Percentiles rank a stretch among this genome's conserved stretches.
Evolutionary conservation across 495 filamentous ascomycete species (phyloP).

Genomic region (Penicillium soppii): DNA sequence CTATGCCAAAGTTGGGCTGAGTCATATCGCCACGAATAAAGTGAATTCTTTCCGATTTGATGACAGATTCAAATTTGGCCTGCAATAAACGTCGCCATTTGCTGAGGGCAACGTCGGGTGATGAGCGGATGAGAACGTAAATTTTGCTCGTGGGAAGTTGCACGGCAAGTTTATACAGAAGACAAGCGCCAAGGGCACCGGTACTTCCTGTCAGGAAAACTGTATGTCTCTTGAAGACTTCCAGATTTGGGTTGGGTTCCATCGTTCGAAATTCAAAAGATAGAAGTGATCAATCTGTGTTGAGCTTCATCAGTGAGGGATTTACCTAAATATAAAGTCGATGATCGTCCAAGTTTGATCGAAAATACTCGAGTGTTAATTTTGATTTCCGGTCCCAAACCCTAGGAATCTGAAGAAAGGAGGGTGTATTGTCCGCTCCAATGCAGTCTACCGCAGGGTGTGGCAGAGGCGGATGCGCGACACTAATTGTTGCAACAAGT

Average conservation of each 20-base stretch:
- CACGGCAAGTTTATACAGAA: constrained; percentile 5
- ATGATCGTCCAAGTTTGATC: no score
- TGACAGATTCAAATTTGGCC: neutral
- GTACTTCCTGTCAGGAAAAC: constrained; percentile 5
- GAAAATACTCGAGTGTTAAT: no score
- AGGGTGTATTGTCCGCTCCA: no score
- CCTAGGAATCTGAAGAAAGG: no score
- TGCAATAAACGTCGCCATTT: neutral
- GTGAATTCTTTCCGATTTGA: neutral
- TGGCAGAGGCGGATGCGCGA: no score
- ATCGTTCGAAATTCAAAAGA: no score
- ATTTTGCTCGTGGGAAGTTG: constrained; percentile 1
- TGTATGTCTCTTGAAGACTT: neutral
- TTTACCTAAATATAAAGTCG: no score
- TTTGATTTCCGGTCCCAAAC: no score
- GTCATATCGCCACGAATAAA: constrained; percentile 4
- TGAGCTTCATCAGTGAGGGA: no score
- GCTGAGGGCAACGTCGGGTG: neutral
- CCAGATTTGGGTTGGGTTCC: neutral
- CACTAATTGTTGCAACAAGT: no score
- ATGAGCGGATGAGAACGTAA: neutral
- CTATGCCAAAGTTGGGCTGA: neutral
- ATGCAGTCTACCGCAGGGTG: no score
- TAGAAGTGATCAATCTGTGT: no score
- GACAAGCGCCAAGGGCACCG: constrained; percentile 2